These are phyloP conservation scores for Eurotiales sp. DNA, from an alignment of 2,329 filamentous ascomycete genomes.

Conservation along the genomic window DNA sequence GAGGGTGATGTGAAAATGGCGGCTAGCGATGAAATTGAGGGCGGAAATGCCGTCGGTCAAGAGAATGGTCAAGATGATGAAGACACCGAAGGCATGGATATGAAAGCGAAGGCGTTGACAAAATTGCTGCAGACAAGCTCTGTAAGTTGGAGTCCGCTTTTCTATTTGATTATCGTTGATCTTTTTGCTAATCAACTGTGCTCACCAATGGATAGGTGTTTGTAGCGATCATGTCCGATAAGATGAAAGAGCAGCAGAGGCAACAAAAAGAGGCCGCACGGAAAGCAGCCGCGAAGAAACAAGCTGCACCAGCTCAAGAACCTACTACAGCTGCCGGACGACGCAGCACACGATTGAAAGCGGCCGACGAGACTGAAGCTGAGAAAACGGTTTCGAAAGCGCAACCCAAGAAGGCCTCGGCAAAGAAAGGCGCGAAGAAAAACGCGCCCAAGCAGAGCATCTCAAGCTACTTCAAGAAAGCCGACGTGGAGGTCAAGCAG, in stretches of 20 bases:
- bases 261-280: constrained; percentile 43
- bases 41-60: too few relatives aligned
- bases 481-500: constrained; percentile 52
- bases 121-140: constrained; percentile 45
- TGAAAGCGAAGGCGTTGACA: constrained; percentile 42
- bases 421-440: too few relatives aligned
- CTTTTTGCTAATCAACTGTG: constrained; percentile 11
- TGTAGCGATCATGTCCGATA: constrained; percentile 48
- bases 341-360: constrained; percentile 31
- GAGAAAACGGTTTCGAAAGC: constrained; percentile 9
- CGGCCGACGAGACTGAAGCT: constrained; percentile 17
- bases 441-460: too few relatives aligned
- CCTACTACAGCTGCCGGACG: constrained; percentile 17
- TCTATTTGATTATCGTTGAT: neutral
- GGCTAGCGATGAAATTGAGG: neutral
- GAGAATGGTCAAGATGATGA: constrained; percentile 9
- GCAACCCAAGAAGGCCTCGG: constrained; percentile 23
- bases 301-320: constrained; percentile 26
- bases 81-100: constrained; percentile 38
- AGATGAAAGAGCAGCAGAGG: constrained; percentile 43
- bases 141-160: constrained; percentile 22
- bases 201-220: constrained; percentile 40
- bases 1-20: constrained; percentile 11
- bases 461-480: constrained; percentile 59
- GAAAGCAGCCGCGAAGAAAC: constrained; percentile 33